Evolutionary conservation across 192 early-diverging fungal genomes (phyloP).

Genomic region (Coemansia sp.): DNA sequence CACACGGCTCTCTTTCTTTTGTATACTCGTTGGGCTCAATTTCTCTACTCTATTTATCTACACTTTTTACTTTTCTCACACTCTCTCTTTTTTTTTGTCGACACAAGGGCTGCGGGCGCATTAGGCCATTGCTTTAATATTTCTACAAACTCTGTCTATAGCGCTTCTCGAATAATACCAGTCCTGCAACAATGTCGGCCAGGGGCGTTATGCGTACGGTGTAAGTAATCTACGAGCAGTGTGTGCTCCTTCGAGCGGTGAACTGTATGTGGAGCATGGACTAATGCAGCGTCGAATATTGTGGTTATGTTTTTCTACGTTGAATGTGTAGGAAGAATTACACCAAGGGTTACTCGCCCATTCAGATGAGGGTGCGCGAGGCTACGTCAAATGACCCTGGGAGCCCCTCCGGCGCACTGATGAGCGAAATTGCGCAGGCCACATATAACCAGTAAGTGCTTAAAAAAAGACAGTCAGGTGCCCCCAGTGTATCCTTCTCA

Average conservation of each 20-base stretch:
- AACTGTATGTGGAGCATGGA: constrained; percentile 4
- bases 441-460: constrained; percentile 82
- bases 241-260: background rate
- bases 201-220: constrained; percentile 47
- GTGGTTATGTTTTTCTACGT: background rate
- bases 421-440: constrained; percentile 86
- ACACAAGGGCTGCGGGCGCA: background rate
- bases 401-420: constrained; percentile 73
- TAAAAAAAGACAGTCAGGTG: background rate
- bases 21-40: background rate
- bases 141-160: constrained; percentile 17
- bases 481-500: too few relatives aligned
- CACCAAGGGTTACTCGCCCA: constrained; percentile 89
- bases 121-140: constrained; percentile 11
- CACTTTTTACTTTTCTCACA: background rate
- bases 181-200: constrained; percentile 24
- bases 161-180: constrained; percentile 17
- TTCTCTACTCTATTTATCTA: constrained; percentile 14
- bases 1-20: constrained; percentile 1
- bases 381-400: constrained; percentile 82
- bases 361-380: constrained; percentile 88
- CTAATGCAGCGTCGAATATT: constrained; percentile 7
- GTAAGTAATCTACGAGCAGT: constrained; percentile 21
- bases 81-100: constrained; percentile 9
- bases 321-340: constrained; percentile 75